Base-by-base conservation (phyloP, 1,284 basidiomycete species). In the Termitomyces sp. region DNA sequence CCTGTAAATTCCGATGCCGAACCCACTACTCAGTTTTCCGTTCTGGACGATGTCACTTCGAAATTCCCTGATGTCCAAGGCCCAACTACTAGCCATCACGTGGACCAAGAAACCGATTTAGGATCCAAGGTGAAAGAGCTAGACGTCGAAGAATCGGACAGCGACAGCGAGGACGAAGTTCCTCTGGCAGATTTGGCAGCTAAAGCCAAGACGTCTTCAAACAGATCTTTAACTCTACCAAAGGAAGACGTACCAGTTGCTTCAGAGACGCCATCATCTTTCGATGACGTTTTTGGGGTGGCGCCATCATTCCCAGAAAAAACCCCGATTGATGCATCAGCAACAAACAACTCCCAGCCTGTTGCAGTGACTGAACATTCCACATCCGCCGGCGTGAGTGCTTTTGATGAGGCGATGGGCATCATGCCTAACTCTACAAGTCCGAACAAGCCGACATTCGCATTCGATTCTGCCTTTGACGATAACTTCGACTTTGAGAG, bases 401-500 rank as follows among this genome's bases (percentile, higher is more conserved):
- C 84, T 45, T 90, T 93, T 59, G 88, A 92, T 61, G 80, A 88
- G 61, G 82, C 84, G 1, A 76, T 88, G 64, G 78, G 81, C 24
- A 80, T 78, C 57, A 70, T 81, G 7, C 71, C 81, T 2, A 59
- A 63, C 8, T 67, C 73, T 34, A 62, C 57, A 33, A 64, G 71
- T 7, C 62, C 73, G 2, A 68, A 74, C 3, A 62, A 72, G 3
- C 72, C 79, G 3, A 69, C 71, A 14, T 81, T 85, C 59, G 73
- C 80, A 9, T 86, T 90, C 55, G 86, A 86, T 53, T 73, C 80
- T 51, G 78, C 75, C n/a, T 93, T 93, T 61, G 91, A 93, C 33
- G 91, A 93, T 62, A 87, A 89, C 58, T 93, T 93, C 65, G 91
- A 93, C 69, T 94, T 94, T 59, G 75, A 72, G 1, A 72, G 76